Conservation (phyloP, 768 basidiomycete genomes). For the Lactarius tabidus region DNA sequence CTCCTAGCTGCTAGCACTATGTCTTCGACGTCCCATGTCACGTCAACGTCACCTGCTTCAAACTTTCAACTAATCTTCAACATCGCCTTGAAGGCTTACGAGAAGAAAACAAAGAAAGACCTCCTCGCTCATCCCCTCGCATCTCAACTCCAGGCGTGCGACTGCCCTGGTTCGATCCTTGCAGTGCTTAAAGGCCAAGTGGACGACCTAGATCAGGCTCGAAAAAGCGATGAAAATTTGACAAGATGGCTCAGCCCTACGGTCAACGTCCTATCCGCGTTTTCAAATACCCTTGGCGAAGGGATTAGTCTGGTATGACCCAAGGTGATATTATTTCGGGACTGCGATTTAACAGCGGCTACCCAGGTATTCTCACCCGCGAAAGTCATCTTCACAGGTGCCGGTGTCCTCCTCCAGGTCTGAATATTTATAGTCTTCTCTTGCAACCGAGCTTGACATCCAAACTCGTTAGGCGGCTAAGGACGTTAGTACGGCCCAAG, state of each 20-base stretch:
- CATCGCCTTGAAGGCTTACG: slow-evolving; percentile 3
- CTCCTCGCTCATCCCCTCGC: slow-evolving; percentile 1
- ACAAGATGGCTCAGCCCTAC: not conserved
- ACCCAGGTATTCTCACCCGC: not conserved
- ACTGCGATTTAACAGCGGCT: no score
- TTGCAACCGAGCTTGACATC: not conserved
- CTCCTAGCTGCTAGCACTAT: not conserved
- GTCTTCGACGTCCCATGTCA: not conserved
- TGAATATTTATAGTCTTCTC: not conserved
- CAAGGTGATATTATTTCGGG: not conserved
- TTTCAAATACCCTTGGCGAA: slow-evolving; percentile 1
- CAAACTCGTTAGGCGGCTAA: not conserved
- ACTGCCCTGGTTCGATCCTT: not conserved
- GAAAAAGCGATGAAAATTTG: not conserved
- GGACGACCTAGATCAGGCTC: not conserved
- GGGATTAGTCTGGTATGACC: not conserved
- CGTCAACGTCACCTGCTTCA: not conserved
- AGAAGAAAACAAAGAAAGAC: not conserved
- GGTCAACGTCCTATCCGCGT: not conserved
- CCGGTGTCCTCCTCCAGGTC: not conserved
- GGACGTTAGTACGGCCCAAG: not conserved
- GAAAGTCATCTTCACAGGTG: slow-evolving; percentile 2
- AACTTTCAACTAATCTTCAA: not conserved
- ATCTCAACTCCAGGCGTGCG: not conserved
- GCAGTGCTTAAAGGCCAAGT: not conserved